These are phyloP conservation scores for Seiridium cupressi DNA, from an alignment of 2,329 filamentous ascomycete species.

Conservation along the genomic window DNA sequence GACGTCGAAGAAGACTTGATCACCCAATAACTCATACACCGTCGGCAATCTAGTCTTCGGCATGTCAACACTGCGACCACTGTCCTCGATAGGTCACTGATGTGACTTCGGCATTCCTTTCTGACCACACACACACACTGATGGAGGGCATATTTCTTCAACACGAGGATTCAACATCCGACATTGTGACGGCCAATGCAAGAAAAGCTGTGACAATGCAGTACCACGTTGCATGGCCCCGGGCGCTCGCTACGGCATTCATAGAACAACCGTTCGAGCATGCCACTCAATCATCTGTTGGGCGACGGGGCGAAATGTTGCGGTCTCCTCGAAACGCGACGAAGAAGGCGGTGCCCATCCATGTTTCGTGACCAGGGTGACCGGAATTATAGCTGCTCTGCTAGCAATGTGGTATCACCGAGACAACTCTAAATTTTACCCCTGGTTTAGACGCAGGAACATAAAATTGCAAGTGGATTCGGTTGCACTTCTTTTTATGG, in stretches of 20 bases:
- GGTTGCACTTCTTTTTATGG: background rate
- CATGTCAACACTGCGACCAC: no score
- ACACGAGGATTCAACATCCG: no score
- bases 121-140: no score
- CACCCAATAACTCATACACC: no score
- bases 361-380: background rate
- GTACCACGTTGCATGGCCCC: background rate
- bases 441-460: constrained; percentile 6
- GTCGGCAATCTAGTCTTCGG: no score
- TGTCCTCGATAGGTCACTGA: no score
- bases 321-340: background rate
- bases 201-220: no score
- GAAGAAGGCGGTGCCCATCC: background rate
- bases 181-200: no score
- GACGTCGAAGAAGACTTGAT: no score
- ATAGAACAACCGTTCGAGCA: background rate
- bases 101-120: no score
- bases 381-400: background rate
- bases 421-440: constrained; percentile 5
- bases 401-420: background rate
- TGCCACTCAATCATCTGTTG: background rate
- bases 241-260: background rate
- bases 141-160: no score
- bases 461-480: background rate
- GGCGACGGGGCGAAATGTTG: background rate